These are phyloP conservation scores for Debaryomycetaceae sp. DNA, from an alignment of 1,139 yeast genomes.

Conservation along the genomic window DNA sequence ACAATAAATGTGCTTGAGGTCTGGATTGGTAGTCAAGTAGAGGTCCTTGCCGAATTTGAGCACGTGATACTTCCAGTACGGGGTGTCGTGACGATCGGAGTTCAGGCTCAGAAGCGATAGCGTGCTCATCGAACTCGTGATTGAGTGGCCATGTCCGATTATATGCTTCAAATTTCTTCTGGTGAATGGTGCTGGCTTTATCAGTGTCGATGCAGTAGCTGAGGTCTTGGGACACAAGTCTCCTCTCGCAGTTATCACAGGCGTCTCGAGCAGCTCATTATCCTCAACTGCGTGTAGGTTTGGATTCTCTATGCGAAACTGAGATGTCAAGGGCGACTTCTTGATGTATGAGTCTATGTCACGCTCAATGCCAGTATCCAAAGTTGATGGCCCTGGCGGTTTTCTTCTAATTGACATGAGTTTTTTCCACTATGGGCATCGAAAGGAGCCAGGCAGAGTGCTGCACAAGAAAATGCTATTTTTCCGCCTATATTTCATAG, in stretches of 20 bases:
- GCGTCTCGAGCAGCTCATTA: conserved; percentile 1
- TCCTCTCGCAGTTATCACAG: not conserved
- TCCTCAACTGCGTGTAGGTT: conserved; percentile 17
- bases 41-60: conserved; percentile 44
- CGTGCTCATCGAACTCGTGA: no score
- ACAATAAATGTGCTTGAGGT: conserved; percentile 48
- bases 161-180: no score
- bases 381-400: no score
- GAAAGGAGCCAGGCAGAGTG: no score
- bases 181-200: conserved; percentile 6
- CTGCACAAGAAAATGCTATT: no score
- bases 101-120: no score
- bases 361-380: conserved; percentile 1
- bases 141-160: no score
- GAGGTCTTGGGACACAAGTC: no score
- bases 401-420: no score
- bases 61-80: conserved; percentile 62
- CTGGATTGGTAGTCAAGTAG: conserved; percentile 59
- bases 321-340: conserved; percentile 20
- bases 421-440: no score
- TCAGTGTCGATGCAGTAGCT: conserved; percentile 12
- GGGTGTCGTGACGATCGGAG: no score
- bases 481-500: no score
- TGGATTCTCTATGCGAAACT: conserved; percentile 24
- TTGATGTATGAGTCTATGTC: conserved; percentile 20